These are phyloP conservation scores for Arthrobotrys sphaeroides DNA, from an alignment of 2,329 filamentous ascomycete species.

Conservation along the genomic window DNA sequence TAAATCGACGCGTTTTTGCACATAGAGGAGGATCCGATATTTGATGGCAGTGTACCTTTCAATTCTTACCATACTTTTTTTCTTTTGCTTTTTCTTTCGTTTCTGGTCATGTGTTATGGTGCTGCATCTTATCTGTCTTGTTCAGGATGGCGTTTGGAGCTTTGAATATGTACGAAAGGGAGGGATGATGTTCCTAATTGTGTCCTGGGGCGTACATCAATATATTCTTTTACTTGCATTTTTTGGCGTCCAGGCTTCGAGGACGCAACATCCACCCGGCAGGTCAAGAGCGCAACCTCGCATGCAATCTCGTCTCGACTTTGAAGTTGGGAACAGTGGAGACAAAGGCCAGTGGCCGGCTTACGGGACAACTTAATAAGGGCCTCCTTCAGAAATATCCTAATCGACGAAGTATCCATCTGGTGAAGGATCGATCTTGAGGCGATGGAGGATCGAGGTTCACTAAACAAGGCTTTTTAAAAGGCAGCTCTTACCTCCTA, in stretches of 20 bases:
- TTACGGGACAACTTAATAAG: too few relatives aligned
- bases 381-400: too few relatives aligned
- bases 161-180: not conserved
- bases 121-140: not conserved
- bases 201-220: not conserved
- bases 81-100: not conserved
- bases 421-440: too few relatives aligned
- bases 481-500: too few relatives aligned
- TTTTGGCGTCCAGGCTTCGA: not conserved
- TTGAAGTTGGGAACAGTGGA: too few relatives aligned
- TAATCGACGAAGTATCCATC: too few relatives aligned
- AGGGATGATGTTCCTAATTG: not conserved
- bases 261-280: not conserved
- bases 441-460: too few relatives aligned
- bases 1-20: not conserved
- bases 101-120: constrained; percentile 4
- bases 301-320: too few relatives aligned
- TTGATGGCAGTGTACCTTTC: not conserved
- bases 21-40: not conserved
- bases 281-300: too few relatives aligned
- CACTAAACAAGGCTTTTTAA: too few relatives aligned
- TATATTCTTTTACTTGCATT: not conserved
- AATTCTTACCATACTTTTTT: not conserved
- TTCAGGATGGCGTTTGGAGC: constrained; percentile 5
- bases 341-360: too few relatives aligned